Evolutionary conservation across 83 land plant genomes (phyloP).

Genomic region (Thuja plicata): DNA sequence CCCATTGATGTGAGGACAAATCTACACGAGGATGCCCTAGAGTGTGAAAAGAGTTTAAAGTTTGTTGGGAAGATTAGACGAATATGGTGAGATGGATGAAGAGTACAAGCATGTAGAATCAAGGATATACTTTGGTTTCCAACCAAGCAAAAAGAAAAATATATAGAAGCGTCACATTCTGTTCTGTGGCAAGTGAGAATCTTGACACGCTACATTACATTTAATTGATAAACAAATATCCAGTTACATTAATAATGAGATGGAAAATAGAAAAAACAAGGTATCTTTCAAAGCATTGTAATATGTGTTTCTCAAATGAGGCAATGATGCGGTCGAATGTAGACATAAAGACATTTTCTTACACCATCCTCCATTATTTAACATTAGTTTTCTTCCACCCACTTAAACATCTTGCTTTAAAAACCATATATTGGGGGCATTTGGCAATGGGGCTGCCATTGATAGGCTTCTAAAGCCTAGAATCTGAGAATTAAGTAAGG

Average conservation of each 20-base stretch:
- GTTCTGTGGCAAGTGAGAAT: not conserved
- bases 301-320: not conserved
- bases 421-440: no score
- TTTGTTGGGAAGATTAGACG: not conserved
- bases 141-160: not conserved
- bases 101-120: not conserved
- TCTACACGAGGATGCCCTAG: no score
- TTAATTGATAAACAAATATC: no score
- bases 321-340: not conserved
- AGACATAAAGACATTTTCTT: not conserved
- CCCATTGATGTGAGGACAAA: no score
- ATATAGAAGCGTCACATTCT: not conserved
- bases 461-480: no score
- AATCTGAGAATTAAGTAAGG: not conserved
- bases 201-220: no score
- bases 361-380: not conserved
- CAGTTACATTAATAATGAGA: no score
- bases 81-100: not conserved
- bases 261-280: not conserved
- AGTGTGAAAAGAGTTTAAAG: no score
- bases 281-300: not conserved
- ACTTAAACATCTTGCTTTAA: not conserved
- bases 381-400: not conserved
- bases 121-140: not conserved
- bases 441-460: not conserved